Percentiles rank a stretch among this genome's conserved stretches.
phyloP scores from a whole-genome alignment of 2,329 filamentous ascomycete species.

The Tolypocladium tropicale region DNA sequence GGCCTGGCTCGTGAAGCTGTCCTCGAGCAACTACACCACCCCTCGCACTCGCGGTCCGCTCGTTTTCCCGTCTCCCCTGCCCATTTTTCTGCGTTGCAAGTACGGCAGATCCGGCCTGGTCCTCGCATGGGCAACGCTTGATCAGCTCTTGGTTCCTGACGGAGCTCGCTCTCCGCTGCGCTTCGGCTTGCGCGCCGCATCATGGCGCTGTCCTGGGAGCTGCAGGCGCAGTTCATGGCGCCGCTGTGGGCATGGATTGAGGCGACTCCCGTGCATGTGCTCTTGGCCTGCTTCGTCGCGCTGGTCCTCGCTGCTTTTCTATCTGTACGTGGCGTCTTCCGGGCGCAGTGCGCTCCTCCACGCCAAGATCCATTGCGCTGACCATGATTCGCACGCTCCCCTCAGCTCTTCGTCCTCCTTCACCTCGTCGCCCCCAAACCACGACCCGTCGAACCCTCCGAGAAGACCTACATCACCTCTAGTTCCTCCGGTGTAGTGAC shows the following conservation, averaged over 20 bases:
- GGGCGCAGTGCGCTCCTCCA: too few relatives aligned
- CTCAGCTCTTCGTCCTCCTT: conserved; percentile 52
- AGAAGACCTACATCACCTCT: conserved; percentile 78
- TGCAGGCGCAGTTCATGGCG: conserved; percentile 23
- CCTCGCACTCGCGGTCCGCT: neutral
- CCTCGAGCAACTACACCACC: neutral
- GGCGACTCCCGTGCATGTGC: conserved; percentile 27
- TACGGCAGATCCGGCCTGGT: too few relatives aligned
- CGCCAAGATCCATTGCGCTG: conserved; percentile 1
- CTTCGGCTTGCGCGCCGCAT: neutral
- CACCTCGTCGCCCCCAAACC: conserved; percentile 73
- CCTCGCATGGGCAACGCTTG: neutral
- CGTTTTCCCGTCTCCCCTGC: neutral
- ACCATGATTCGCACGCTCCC: neutral
- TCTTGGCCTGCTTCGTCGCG: conserved; percentile 24
- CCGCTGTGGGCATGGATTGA: conserved; percentile 24
- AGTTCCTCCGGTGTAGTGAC: conserved; percentile 39
- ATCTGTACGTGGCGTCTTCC: conserved; percentile 19
- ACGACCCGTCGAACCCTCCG: conserved; percentile 60
- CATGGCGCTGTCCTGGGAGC: conserved; percentile 13
- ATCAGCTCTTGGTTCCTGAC: neutral
- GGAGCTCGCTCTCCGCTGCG: neutral
- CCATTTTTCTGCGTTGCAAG: conserved; percentile 2
- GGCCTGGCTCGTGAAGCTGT: conserved; percentile 1
- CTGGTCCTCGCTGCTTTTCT: conserved; percentile 24